phyloP scores from a whole-genome alignment of 2,329 filamentous ascomycete genomes.

The Chrysoporthe deuterocubensis region DNA sequence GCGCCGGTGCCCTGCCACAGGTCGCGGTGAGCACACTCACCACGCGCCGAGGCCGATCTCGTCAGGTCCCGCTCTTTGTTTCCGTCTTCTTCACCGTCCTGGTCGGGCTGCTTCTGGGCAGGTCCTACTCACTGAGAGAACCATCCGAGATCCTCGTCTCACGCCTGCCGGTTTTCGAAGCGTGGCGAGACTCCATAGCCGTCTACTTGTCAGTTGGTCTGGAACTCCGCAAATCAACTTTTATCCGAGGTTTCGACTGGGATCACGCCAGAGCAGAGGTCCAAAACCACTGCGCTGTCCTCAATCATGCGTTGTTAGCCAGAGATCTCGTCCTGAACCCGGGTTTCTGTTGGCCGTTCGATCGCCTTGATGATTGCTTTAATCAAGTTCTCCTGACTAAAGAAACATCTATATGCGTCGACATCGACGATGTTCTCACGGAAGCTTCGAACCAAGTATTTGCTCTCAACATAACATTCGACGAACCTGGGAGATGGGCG shows the following conservation, averaged over 20 bases:
- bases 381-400: too few relatives aligned
- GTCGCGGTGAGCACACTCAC: too few relatives aligned
- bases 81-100: background rate
- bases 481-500: too few relatives aligned
- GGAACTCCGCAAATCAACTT: background rate
- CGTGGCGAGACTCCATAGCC: background rate
- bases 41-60: too few relatives aligned
- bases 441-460: too few relatives aligned
- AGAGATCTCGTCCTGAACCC: background rate
- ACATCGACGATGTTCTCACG: too few relatives aligned
- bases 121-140: background rate
- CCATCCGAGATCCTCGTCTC: background rate
- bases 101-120: too few relatives aligned
- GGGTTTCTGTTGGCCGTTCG: background rate
- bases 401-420: too few relatives aligned
- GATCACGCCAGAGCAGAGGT: background rate
- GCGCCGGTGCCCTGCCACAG: background rate
- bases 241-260: background rate
- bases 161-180: background rate
- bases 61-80: too few relatives aligned
- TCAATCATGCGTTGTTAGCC: background rate
- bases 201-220: background rate
- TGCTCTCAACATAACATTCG: too few relatives aligned
- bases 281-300: background rate
- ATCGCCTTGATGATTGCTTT: too few relatives aligned